Evolutionary conservation across 768 basidiomycete genomes (phyloP).

Genomic region (Podaxis sp.): DNA sequence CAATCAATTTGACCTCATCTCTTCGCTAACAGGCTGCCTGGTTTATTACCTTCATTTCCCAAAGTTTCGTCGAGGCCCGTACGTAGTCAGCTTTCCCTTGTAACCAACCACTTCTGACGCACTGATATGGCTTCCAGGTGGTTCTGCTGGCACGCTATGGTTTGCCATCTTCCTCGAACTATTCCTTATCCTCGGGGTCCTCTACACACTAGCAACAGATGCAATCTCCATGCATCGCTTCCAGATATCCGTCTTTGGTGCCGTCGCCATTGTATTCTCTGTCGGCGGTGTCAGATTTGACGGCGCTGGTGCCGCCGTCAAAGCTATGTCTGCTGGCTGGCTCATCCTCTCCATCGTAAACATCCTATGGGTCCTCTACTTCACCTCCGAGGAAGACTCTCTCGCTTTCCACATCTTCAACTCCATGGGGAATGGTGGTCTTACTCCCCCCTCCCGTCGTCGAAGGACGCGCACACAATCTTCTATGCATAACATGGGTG

Average conservation of each 20-base stretch:
- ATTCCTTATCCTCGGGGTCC: slow-evolving; percentile 68
- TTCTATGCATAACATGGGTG: slow-evolving; percentile 62
- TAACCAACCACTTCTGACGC: background rate
- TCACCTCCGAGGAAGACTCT: slow-evolving; percentile 95
- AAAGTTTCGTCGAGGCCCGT: slow-evolving; percentile 64
- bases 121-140: slow-evolving; percentile 28
- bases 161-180: slow-evolving; percentile 82
- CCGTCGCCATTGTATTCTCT: slow-evolving; percentile 86
- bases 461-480: slow-evolving; percentile 67
- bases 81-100: slow-evolving; percentile 18
- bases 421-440: slow-evolving; percentile 81
- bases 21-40: slow-evolving; percentile 55
- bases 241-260: slow-evolving; percentile 87
- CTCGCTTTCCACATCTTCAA: slow-evolving; percentile 84
- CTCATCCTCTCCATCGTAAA: slow-evolving; percentile 88
- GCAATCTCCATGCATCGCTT: slow-evolving; percentile 90
- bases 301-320: slow-evolving; percentile 48
- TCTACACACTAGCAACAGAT: slow-evolving; percentile 82
- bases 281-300: slow-evolving; percentile 55
- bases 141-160: slow-evolving; percentile 68
- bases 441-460: slow-evolving; percentile 77
- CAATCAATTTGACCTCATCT: slow-evolving; percentile 11
- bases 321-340: slow-evolving; percentile 93
- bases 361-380: slow-evolving; percentile 95
- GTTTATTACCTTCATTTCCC: slow-evolving; percentile 78